Percentiles rank a stretch among this genome's conserved stretches.
These are phyloP conservation scores for Lasiosphaeriaceae sp. DNA, from an alignment of 495 filamentous ascomycete species.

Conservation along the genomic window DNA sequence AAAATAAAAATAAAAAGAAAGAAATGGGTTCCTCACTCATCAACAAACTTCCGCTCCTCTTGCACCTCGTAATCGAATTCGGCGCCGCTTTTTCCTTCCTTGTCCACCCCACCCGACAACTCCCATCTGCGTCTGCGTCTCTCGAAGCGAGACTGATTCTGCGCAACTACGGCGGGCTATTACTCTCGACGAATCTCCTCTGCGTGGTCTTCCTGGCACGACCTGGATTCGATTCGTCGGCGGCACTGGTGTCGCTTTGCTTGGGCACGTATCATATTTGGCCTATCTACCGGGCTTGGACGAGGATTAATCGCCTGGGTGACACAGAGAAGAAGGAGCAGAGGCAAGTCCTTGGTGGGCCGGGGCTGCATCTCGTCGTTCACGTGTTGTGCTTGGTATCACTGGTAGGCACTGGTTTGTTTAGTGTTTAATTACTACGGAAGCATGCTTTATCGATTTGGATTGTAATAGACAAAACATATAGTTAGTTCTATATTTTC, in stretches of 20 bases:
- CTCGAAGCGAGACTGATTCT: slow-evolving; percentile 34
- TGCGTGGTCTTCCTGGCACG: slow-evolving; percentile 17
- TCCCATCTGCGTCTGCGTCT: slow-evolving; percentile 15
- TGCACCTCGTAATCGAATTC: no score
- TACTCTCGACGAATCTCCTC: slow-evolving; percentile 33
- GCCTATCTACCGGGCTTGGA: slow-evolving; percentile 32
- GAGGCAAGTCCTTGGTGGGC: slow-evolving; percentile 24
- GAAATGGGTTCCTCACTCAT: no score
- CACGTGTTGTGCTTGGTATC: slow-evolving; percentile 22
- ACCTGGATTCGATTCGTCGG: slow-evolving; percentile 13
- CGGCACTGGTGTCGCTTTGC: slow-evolving; percentile 20
- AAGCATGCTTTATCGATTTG: neutral
- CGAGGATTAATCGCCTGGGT: slow-evolving; percentile 4
- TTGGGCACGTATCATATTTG: slow-evolving; percentile 39
- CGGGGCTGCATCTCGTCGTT: slow-evolving; percentile 24
- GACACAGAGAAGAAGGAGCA: neutral
- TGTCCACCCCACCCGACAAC: no score
- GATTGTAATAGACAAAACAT: neutral
- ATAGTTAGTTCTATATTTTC: neutral
- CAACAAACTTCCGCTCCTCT: no score
- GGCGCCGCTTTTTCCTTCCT: no score
- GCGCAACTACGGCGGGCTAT: slow-evolving; percentile 34
- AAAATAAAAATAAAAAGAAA: no score
- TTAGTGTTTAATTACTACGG: neutral
- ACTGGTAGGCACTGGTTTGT: slow-evolving; percentile 11